These are phyloP conservation scores for Thielaviopsis punctulata DNA, from an alignment of 2,329 filamentous ascomycete genomes.

Conservation along the genomic window DNA sequence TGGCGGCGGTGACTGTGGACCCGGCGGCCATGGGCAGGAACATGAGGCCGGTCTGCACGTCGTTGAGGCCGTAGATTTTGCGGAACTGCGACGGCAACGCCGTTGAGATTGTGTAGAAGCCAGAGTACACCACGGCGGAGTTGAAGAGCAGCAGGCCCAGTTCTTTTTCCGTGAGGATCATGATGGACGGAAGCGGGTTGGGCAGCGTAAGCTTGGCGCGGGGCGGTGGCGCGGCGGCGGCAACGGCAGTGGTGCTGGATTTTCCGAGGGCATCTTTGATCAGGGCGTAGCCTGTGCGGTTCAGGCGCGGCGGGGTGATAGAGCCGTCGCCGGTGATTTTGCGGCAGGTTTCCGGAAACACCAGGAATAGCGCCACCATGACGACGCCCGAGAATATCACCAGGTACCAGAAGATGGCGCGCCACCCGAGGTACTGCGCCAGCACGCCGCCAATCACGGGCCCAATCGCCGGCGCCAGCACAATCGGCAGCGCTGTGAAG, in stretches of 20 bases:
- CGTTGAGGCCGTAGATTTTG: conserved; percentile 40
- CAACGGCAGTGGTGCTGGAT: not conserved
- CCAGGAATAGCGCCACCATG: conserved; percentile 25
- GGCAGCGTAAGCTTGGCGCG: conserved; percentile 14
- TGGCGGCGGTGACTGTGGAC: conserved; percentile 27
- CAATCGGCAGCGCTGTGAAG: conserved; percentile 28
- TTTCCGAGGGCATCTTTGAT: conserved; percentile 12
- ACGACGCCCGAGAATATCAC: conserved; percentile 27
- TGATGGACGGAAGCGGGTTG: conserved; percentile 24
- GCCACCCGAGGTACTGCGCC: conserved; percentile 39
- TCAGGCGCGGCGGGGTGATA: conserved; percentile 21
- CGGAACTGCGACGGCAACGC: conserved; percentile 27
- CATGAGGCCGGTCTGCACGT: conserved; percentile 35
- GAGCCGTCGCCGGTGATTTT: conserved; percentile 35
- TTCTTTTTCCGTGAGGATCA: conserved; percentile 25
- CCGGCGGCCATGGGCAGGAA: conserved; percentile 34
- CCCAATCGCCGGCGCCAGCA: conserved; percentile 31
- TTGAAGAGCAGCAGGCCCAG: conserved; percentile 28
- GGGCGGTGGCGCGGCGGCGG: not conserved
- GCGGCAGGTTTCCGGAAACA: conserved; percentile 37
- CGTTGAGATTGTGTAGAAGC: conserved; percentile 31
- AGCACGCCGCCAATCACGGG: conserved; percentile 44
- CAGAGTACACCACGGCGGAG: conserved; percentile 29
- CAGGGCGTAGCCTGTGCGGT: conserved; percentile 12
- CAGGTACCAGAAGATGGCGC: conserved; percentile 45